Percentiles rank a stretch among this genome's conserved stretches.
Evolutionary conservation across 2,329 filamentous ascomycete species (phyloP).

Genomic region (Sclerotinia glacialis): DNA sequence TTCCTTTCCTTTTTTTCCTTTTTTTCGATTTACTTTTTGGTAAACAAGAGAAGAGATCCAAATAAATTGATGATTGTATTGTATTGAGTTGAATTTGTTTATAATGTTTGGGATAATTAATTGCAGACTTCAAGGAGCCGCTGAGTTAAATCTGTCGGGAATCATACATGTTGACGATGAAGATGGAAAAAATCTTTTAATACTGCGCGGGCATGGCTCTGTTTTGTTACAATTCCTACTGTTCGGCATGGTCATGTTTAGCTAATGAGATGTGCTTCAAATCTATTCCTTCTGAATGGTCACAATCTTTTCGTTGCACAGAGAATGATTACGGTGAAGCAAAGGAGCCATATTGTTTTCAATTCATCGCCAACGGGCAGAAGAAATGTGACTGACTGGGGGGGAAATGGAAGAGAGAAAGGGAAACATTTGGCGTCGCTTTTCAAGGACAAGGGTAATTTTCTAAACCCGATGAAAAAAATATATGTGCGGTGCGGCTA

Average conservation of each 20-base stretch:
- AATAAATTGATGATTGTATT: neutral
- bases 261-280: neutral
- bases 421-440: neutral
- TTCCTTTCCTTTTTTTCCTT: too few species aligned
- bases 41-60: neutral
- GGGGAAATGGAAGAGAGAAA: neutral
- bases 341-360: neutral
- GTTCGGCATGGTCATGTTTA: neutral
- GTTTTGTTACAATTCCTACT: constrained; percentile 19
- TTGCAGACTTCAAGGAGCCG: constrained; percentile 39
- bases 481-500: neutral
- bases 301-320: neutral
- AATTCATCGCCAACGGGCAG: neutral
- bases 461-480: neutral
- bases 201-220: constrained; percentile 23
- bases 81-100: neutral
- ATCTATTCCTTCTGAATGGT: constrained; percentile 3
- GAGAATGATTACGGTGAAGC: neutral
- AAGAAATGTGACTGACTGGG: neutral
- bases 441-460: neutral
- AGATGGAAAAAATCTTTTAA: constrained; percentile 27
- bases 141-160: constrained; percentile 31
- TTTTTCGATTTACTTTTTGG: neutral
- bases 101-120: constrained; percentile 19
- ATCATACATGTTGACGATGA: constrained; percentile 36